Conservation (phyloP, 352 stramenopile species). For the Phytophthora crassamura region DNA sequence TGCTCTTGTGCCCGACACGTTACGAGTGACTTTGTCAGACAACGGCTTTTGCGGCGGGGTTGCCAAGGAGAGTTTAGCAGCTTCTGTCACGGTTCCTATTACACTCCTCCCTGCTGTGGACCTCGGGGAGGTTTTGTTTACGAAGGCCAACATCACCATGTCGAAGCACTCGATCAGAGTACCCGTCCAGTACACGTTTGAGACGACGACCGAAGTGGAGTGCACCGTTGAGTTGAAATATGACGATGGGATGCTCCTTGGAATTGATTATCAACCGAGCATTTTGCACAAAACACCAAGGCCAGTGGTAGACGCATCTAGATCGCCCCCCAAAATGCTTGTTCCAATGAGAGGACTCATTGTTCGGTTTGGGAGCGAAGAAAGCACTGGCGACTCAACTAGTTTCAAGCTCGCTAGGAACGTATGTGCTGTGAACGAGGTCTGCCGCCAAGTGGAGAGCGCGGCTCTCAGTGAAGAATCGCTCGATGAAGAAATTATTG, state of each 20-base stretch:
- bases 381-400: background rate
- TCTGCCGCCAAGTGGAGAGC: conserved; percentile 16
- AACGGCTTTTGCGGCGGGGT: conserved; percentile 29
- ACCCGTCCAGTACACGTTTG: conserved; percentile 25
- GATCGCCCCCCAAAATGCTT: background rate
- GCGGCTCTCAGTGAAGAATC: conserved; percentile 12
- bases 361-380: conserved; percentile 12
- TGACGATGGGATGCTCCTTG: conserved; percentile 32
- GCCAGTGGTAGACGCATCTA: background rate
- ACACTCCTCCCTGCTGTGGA: conserved; percentile 17
- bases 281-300: background rate
- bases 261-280: conserved; percentile 22
- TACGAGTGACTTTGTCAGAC: conserved; percentile 27
- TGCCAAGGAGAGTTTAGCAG: conserved; percentile 10
- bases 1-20: conserved; percentile 1
- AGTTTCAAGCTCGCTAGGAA: conserved; percentile 21
- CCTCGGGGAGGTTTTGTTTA: conserved; percentile 20
- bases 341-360: conserved; percentile 15
- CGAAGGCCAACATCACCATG: conserved; percentile 11
- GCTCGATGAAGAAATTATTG: conserved; percentile 16
- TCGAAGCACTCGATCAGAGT: conserved; percentile 13
- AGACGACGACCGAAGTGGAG: conserved; percentile 21
- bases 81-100: conserved; percentile 24
- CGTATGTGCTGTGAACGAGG: conserved; percentile 1
- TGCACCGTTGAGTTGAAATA: conserved; percentile 28